Evolutionary conservation across 1,284 basidiomycete genomes (phyloP), one percentile per base, ranked within the genome.

Genomic region (Sutorius eximius): DNA sequence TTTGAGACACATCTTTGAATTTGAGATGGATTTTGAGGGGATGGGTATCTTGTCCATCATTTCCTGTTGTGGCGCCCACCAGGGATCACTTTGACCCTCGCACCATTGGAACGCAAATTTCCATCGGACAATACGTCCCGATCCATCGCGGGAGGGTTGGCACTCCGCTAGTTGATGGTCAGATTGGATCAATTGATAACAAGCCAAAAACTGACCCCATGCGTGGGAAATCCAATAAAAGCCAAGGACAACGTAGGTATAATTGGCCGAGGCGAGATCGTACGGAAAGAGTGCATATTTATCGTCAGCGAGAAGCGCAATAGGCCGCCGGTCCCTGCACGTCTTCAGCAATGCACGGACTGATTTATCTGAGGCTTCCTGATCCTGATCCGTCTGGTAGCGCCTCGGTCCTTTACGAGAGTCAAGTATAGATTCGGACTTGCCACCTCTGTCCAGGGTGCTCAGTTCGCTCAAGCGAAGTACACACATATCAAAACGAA

Each of bases 81-180:
- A 65, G 11, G 64, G 74, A 47, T 71, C 59, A 34, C 80, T 86
- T 71, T 91, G 88, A 45, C 77, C 78, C 57, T 84, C 79, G 59
- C 86, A 88, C 87, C 88, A 91, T 58, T 86, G 84, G 61, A 91
- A 91, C 7, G 85, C 82, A 61, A 91, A 90, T 66, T 91, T 91
- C 68, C 82, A 89, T 11, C 88, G 77, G 6, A 89, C 77, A 18
- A 89, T 81, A 43, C 70, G 71, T 7, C 79, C 77, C 32, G 63
- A 65, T 18, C 72, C 71, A 53, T 79, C 82, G 32, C 69, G 67
- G 10, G 78, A 71, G 3, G 75, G 63, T 59, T 87, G 82, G 54
- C 78, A 81, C 71, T 91, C 89, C 42, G 86, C 87, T 91, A 53
- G 20, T 49, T 22, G 20, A 33, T 38, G 29, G 32, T 73, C 34